Evolutionary conservation across 2,329 filamentous ascomycete species (phyloP), one percentile per base, ranked within the genome.

Genomic region (Colletotrichum phormii): DNA sequence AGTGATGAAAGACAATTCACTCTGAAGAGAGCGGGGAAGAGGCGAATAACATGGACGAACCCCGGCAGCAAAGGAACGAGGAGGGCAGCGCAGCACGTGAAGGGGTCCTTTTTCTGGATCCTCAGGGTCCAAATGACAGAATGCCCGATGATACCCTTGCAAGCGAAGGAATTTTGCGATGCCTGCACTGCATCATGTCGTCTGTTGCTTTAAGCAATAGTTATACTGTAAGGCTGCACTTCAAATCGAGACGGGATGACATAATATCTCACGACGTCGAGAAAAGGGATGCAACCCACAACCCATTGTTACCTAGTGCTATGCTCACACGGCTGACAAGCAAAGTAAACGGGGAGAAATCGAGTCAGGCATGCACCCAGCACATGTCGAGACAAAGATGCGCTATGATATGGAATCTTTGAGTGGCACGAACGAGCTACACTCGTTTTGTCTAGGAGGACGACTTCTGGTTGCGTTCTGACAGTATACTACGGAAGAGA

Each of bases 1-100:
- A 2, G 84, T 81, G 74, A 85, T 90, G 80, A 90, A 90, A 80
- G 83, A 86, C 12, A 85, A 78, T 72, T 89, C 86, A 63, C 77
- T 75, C 76, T 81, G 76, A 77, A 77, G 46, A 29, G 58, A 71
- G 73, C 71, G 55, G 71, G 46, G 60, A 70, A 57, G 54, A 61
- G 59, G 59, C 59, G 26, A 72, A 26, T 22, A n/a, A 9, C 60
- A 31, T 29, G 64, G 57, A 62, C 22, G 49, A 69, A 64, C 53
- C 35, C 8, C 37, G 33, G 24, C 22, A 15, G 26, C 22, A 58
- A 29, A 11, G 42, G 18, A n/a, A 49, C n/a, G 49, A 42, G 15
- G 37, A 42, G 37, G 37, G 6, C 35, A 26, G 13, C 54, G 24
- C 5, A n/a, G 3, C 33, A 37, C 18, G 33, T 54, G 60, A 73